Conservation (phyloP, 495 filamentous ascomycete genomes). For the Penicillium goetzii region DNA sequence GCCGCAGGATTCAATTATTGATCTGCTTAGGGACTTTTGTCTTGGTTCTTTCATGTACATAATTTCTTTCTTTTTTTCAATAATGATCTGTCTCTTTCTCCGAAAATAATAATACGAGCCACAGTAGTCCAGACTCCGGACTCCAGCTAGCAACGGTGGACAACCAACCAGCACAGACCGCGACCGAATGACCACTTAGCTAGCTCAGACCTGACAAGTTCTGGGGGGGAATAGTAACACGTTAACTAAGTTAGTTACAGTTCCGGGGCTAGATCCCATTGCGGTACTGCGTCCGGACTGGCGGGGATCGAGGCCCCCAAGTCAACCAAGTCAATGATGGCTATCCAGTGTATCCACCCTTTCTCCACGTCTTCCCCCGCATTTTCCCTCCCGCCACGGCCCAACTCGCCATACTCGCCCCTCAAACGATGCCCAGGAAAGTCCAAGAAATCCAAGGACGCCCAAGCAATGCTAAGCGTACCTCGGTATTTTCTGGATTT, state of each 20-base stretch:
- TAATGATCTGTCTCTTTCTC: neutral
- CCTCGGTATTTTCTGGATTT: slow-evolving; percentile 41
- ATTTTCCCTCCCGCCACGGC: slow-evolving; percentile 19
- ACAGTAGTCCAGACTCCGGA: neutral
- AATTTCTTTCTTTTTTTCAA: neutral
- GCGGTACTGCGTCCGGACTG: slow-evolving; percentile 18
- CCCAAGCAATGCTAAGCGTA: slow-evolving; percentile 10
- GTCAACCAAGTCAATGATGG: slow-evolving; percentile 10
- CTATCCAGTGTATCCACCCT: slow-evolving; percentile 8
- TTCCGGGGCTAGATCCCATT: slow-evolving; percentile 32
- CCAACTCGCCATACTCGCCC: slow-evolving; percentile 5
- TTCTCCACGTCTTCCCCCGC: slow-evolving; percentile 37
- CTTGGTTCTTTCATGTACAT: slow-evolving; percentile 8
- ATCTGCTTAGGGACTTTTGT: neutral
- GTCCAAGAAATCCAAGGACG: neutral
- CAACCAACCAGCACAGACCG: slow-evolving; percentile 4
- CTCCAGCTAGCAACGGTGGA: neutral
- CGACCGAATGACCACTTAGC: neutral
- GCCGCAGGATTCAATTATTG: neutral
- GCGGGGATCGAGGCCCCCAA: slow-evolving; percentile 13
- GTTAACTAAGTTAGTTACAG: slow-evolving; percentile 7
- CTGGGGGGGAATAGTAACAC: neutral
- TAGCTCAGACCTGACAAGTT: neutral
- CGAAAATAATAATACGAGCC: neutral
- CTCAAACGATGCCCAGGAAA: neutral